These are phyloP conservation scores for Cucurbita maxima DNA, from an alignment of 306 rosid species.

Conservation along the genomic window DNA sequence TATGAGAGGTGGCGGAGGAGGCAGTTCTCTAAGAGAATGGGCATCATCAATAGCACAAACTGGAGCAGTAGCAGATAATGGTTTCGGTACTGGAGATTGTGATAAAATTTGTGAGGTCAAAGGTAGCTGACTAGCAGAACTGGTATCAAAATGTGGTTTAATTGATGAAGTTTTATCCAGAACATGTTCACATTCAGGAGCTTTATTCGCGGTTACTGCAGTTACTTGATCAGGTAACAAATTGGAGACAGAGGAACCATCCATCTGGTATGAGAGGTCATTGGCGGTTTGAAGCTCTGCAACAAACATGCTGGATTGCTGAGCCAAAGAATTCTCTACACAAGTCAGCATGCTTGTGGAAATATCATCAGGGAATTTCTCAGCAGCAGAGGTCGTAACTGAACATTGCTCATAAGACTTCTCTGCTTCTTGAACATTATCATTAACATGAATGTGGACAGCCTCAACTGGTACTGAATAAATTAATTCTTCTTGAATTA, in stretches of 20 bases:
- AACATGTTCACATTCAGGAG: constrained; percentile 24
- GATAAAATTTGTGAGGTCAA: constrained; percentile 26
- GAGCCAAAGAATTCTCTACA: constrained; percentile 18
- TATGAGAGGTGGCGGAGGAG: constrained; percentile 36
- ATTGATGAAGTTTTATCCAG: constrained; percentile 17
- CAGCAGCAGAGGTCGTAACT: constrained; percentile 6
- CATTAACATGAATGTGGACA: constrained; percentile 13
- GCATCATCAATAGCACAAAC: constrained; percentile 19
- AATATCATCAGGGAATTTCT: constrained; percentile 23
- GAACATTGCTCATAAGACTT: constrained; percentile 20
- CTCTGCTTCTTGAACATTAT: constrained; percentile 14
- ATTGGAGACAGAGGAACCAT: constrained; percentile 18
- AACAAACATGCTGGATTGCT: constrained; percentile 20
- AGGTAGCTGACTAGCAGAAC: constrained; percentile 21
- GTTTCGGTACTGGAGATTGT: constrained; percentile 24
- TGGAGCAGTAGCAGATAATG: constrained; percentile 18
- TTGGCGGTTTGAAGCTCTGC: constrained; percentile 25
- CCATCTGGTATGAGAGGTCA: constrained; percentile 18
- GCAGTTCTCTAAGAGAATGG: constrained; percentile 26
- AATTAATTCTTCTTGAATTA: constrained; percentile 17
- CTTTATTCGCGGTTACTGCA: constrained; percentile 19
- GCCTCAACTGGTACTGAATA: constrained; percentile 15
- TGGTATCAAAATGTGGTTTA: constrained; percentile 20
- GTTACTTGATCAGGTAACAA: constrained; percentile 26
- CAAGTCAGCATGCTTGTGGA: constrained; percentile 14